Evolutionary conservation across 768 basidiomycete genomes (phyloP), one percentile per base, ranked within the genome.

Genomic region (Lactarius trivialis): DNA sequence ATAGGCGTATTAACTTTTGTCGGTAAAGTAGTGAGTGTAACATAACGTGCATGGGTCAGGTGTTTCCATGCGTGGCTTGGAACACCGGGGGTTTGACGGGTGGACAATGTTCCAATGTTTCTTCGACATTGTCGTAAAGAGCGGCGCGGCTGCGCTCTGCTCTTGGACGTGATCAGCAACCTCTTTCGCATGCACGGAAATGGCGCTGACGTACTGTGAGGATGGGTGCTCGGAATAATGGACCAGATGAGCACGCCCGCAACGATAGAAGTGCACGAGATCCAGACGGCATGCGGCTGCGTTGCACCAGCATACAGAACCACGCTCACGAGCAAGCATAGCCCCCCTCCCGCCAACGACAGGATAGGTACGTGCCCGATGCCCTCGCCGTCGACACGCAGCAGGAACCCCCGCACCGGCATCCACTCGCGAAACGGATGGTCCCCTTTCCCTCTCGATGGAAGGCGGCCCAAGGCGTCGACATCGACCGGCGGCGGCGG

Each of bases 261-360:
- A 19, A 33, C 26, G 7, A 63, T 50, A 15, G 24, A 34, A 24
- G 45, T 14, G 39, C 62, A 63, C 9, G 64, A 53, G 14, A 65
- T 32, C 56, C 64, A 65, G 19, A 65, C 28, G 21, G 3, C 7
- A 43, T 19, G 56, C 26, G 36, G 56, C 33, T 63, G 64, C 30
- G 56, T 49, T 12, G 32, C 43, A 1, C n/a, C 33, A 34, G 64
- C 64, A 43, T 55, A 51, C 30, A 63, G 8, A 4, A 63, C 21
- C 45, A 65, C 64, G 53, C 36, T 63, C 30, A 28, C 3, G 24
- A 65, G 48, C 56, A 65, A 41, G 24, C 56, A 65, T 12, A 63
- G 8, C 2, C 52, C 15, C 24, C 64, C 64, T 9, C 64, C 50
- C 4, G 28, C 56, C 21, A 65, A 55, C 7, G 60, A 36, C 28